Evolutionary conservation across 208 protist species (phyloP).

Genomic region (Leishmania martiniquensis): DNA sequence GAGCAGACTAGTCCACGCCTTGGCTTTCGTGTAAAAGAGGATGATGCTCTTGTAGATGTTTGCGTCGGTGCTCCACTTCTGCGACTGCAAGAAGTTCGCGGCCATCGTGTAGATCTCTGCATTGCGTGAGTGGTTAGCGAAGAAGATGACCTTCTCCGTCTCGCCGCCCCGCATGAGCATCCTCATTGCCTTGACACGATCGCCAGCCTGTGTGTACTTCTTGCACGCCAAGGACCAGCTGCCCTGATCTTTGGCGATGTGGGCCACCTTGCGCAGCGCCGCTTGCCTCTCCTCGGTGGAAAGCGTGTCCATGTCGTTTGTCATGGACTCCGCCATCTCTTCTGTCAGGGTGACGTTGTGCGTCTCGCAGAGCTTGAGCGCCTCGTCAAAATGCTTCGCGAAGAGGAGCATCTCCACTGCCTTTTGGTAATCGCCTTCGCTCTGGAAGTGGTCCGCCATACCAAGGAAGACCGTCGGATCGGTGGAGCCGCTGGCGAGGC

Average conservation of each 20-base stretch:
- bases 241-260: constrained; percentile 89
- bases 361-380: constrained; percentile 84
- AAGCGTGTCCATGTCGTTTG: constrained; percentile 56
- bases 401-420: constrained; percentile 95
- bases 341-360: constrained; percentile 89
- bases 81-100: constrained; percentile 96
- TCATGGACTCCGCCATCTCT: constrained; percentile 93
- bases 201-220: constrained; percentile 95
- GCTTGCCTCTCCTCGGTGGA: constrained; percentile 54
- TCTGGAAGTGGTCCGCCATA: constrained; percentile 94
- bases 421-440: constrained; percentile 82
- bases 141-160: constrained; percentile 97
- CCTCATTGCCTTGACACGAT: constrained; percentile 96
- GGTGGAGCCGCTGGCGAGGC: constrained; percentile 65
- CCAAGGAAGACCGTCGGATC: constrained; percentile 92
- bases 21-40: constrained; percentile 97
- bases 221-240: constrained; percentile 94
- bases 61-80: constrained; percentile 92
- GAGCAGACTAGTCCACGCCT: constrained; percentile 89
- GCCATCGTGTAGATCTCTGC: constrained; percentile 96
- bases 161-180: constrained; percentile 97
- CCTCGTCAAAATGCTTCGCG: constrained; percentile 86
- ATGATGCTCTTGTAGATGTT: constrained; percentile 97
- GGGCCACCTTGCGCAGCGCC: constrained; percentile 70
- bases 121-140: constrained; percentile 95